phyloP scores from a whole-genome alignment of 768 basidiomycete species.

The Leccinum ochraceum region DNA sequence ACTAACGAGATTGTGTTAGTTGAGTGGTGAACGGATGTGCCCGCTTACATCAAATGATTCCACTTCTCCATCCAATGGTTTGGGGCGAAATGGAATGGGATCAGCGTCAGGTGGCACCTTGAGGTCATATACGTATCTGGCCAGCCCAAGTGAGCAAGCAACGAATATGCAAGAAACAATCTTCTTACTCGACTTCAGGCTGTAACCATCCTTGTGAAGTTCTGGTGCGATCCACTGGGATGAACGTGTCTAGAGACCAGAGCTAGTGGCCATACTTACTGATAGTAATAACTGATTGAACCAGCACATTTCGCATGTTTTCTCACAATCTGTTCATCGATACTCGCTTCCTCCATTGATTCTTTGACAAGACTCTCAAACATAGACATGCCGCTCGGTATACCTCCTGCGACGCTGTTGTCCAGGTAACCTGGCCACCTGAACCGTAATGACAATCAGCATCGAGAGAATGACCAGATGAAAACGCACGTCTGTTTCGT shows the following conservation, averaged over 20 bases:
- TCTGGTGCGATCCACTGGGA: slow-evolving; percentile 13
- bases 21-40: neutral
- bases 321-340: slow-evolving; percentile 64
- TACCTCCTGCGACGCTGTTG: slow-evolving; percentile 92
- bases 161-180: neutral
- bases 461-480: neutral
- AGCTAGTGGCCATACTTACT: slow-evolving; percentile 38
- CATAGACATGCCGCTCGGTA: slow-evolving; percentile 71
- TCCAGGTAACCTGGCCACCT: slow-evolving; percentile 88
- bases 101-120: slow-evolving; percentile 56
- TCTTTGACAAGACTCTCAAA: slow-evolving; percentile 86
- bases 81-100: slow-evolving; percentile 56
- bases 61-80: slow-evolving; percentile 89
- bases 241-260: neutral
- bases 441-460: neutral
- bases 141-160: neutral
- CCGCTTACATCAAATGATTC: slow-evolving; percentile 81
- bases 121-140: slow-evolving; percentile 81
- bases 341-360: slow-evolving; percentile 90
- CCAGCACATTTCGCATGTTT: slow-evolving; percentile 62
- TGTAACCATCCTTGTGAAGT: slow-evolving; percentile 61
- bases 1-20: slow-evolving; percentile 39
- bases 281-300: slow-evolving; percentile 79
- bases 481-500: slow-evolving; percentile 85
- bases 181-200: slow-evolving; percentile 77